Conservation (phyloP, 495 filamentous ascomycete genomes). For the Aspergillus cavernicola region DNA sequence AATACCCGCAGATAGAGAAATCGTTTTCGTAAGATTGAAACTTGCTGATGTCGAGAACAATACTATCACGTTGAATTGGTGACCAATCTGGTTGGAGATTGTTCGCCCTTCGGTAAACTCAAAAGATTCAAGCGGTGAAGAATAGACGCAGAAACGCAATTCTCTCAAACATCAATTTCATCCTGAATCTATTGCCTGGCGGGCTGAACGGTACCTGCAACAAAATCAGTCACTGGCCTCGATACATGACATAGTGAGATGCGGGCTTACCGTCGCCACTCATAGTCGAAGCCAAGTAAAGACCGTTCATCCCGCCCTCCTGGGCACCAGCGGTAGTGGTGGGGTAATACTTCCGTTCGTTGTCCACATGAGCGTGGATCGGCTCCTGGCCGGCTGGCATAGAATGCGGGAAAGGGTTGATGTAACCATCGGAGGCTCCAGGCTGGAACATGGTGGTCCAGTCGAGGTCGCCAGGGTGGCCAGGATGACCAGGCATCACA, state of each 20-base stretch:
- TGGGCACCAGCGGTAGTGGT: constrained; percentile 40
- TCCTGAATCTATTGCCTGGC: constrained; percentile 36
- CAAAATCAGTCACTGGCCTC: neutral
- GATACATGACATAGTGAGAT: neutral
- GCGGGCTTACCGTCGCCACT: constrained; percentile 43
- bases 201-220: constrained; percentile 41
- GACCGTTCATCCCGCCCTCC: constrained; percentile 44
- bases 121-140: too few relatives aligned
- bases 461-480: constrained; percentile 50
- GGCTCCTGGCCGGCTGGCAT: constrained; percentile 45
- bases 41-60: constrained; percentile 7
- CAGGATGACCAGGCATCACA: constrained; percentile 41
- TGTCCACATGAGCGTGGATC: constrained; percentile 44
- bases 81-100: constrained; percentile 3
- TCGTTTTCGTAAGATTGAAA: constrained; percentile 20
- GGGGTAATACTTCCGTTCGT: constrained; percentile 45
- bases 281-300: constrained; percentile 48
- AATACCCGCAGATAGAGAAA: constrained; percentile 15
- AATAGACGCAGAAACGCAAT: neutral
- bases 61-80: constrained; percentile 1
- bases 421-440: constrained; percentile 58
- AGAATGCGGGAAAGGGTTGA: constrained; percentile 54
- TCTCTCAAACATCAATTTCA: too few relatives aligned
- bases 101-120: too few relatives aligned
- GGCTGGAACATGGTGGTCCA: constrained; percentile 73